phyloP scores from a whole-genome alignment of 1,284 basidiomycete genomes.

The Clitocybe nebularis region DNA sequence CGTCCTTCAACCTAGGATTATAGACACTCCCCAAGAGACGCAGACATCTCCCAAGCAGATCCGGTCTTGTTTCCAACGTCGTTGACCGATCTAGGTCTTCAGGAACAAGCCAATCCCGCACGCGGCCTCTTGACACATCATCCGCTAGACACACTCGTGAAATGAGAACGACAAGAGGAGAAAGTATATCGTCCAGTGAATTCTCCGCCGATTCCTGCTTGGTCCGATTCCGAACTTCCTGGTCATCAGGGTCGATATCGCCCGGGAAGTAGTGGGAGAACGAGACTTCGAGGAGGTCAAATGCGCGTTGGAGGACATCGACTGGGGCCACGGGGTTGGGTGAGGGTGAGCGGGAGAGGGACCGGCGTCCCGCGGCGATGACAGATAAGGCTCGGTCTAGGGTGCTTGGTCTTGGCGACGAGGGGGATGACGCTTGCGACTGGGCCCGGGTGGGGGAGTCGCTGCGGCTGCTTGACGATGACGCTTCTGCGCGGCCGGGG shows the following conservation, averaged over 20 bases:
- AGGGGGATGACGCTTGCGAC: conserved; percentile 17
- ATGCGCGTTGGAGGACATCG: conserved; percentile 60
- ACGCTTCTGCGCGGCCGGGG: conserved; percentile 22
- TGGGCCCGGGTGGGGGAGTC: conserved; percentile 31
- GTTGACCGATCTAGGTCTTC: conserved; percentile 73
- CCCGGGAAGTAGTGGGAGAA: conserved; percentile 67
- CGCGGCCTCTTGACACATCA: conserved; percentile 46
- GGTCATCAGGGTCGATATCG: conserved; percentile 57
- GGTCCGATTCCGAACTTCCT: conserved; percentile 47
- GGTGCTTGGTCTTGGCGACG: conserved; percentile 43
- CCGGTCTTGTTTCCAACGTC: conserved; percentile 67
- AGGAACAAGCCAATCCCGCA: conserved; percentile 70
- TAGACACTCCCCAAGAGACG: conserved; percentile 75
- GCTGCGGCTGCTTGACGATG: conserved; percentile 27
- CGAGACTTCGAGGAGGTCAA: conserved; percentile 60
- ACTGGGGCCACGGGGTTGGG: conserved; percentile 32
- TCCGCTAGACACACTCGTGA: conserved; percentile 66
- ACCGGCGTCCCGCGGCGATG: conserved; percentile 51
- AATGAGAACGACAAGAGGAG: conserved; percentile 73
- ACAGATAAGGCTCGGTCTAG: conserved; percentile 63
- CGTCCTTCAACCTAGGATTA: conserved; percentile 66
- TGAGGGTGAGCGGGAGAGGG: conserved; percentile 52
- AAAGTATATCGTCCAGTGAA: conserved; percentile 71
- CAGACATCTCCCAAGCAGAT: conserved; percentile 75
- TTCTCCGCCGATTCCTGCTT: conserved; percentile 44